Evolutionary conservation across 805 yeast species (phyloP).

Genomic region (Ogataea angusta): DNA sequence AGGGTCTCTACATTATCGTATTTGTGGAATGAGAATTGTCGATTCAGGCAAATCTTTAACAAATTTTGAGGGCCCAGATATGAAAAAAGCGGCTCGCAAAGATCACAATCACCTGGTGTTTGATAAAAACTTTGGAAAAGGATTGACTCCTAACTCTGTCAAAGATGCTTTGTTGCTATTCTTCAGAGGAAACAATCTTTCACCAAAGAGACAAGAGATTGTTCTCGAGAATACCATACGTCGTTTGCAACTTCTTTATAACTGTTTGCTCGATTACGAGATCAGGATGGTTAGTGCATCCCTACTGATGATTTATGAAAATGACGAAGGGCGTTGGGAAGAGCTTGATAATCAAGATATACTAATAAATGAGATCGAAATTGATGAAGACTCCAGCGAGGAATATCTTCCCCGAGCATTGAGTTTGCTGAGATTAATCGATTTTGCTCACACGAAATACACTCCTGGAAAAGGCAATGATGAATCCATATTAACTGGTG

Average conservation of each 20-base stretch:
- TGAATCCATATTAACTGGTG: slow-evolving; percentile 65
- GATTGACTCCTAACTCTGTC: slow-evolving; percentile 43
- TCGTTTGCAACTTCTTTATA: slow-evolving; percentile 64
- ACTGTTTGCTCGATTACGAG: slow-evolving; percentile 60
- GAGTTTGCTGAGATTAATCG: slow-evolving; percentile 68
- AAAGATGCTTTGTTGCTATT: slow-evolving; percentile 42
- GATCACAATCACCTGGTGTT: slow-evolving; percentile 44
- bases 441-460: slow-evolving; percentile 82
- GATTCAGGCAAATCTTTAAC: slow-evolving; percentile 9
- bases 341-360: slow-evolving; percentile 39
- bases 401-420: slow-evolving; percentile 30
- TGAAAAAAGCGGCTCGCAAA: slow-evolving; percentile 4
- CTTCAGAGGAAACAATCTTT: slow-evolving; percentile 39
- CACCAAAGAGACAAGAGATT: slow-evolving; percentile 31
- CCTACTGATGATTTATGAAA: slow-evolving; percentile 70
- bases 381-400: slow-evolving; percentile 31
- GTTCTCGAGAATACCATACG: slow-evolving; percentile 46
- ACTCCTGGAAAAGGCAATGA: slow-evolving; percentile 67
- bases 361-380: slow-evolving; percentile 22
- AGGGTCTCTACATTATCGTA: slow-evolving; percentile 69
- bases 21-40: slow-evolving; percentile 80
- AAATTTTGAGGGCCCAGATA: slow-evolving; percentile 18
- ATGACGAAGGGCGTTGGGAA: slow-evolving; percentile 56
- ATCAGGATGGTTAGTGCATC: slow-evolving; percentile 70
- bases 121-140: slow-evolving; percentile 72